phyloP scores from a whole-genome alignment of 2,329 filamentous ascomycete genomes.

The Botrytis aclada region DNA sequence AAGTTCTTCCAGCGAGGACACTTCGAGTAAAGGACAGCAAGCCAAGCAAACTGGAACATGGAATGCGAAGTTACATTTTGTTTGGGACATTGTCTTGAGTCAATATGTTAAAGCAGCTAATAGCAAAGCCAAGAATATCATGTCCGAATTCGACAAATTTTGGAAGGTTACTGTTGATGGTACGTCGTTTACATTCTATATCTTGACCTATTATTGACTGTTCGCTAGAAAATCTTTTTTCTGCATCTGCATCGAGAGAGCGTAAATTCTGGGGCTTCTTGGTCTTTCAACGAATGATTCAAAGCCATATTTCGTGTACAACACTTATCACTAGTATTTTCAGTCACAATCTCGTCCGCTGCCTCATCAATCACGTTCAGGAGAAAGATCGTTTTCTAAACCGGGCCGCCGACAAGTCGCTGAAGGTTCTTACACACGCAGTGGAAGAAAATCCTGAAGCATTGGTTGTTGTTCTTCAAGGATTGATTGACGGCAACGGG shows the following conservation, averaged over 20 bases:
- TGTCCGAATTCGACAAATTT: slow-evolving; percentile 64
- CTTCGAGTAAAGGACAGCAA: slow-evolving; percentile 44
- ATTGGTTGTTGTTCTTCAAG: slow-evolving; percentile 58
- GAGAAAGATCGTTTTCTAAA: slow-evolving; percentile 77
- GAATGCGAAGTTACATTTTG: slow-evolving; percentile 79
- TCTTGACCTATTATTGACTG: slow-evolving; percentile 21
- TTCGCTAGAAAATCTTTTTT: slow-evolving; percentile 72
- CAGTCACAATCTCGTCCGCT: slow-evolving; percentile 77
- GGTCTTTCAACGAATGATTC: slow-evolving; percentile 74
- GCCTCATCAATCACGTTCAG: slow-evolving; percentile 77
- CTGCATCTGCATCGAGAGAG: slow-evolving; percentile 75
- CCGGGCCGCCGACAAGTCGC: slow-evolving; percentile 69
- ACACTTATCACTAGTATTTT: slow-evolving; percentile 62
- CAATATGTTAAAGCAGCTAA: slow-evolving; percentile 44
- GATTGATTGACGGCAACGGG: slow-evolving; percentile 67
- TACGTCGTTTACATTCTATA: slow-evolving; percentile 44
- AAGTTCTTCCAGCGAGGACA: slow-evolving; percentile 53
- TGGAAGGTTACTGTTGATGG: slow-evolving; percentile 86
- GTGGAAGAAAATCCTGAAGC: slow-evolving; percentile 60
- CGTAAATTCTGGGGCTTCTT: slow-evolving; percentile 92
- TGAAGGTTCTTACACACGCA: slow-evolving; percentile 67
- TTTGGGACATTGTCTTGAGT: slow-evolving; percentile 76
- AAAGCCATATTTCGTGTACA: slow-evolving; percentile 47
- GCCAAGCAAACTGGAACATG: slow-evolving; percentile 62
- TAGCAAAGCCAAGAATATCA: slow-evolving; percentile 34